Conservation (phyloP, 257 asterid species). For the Perilla frutescens region DNA sequence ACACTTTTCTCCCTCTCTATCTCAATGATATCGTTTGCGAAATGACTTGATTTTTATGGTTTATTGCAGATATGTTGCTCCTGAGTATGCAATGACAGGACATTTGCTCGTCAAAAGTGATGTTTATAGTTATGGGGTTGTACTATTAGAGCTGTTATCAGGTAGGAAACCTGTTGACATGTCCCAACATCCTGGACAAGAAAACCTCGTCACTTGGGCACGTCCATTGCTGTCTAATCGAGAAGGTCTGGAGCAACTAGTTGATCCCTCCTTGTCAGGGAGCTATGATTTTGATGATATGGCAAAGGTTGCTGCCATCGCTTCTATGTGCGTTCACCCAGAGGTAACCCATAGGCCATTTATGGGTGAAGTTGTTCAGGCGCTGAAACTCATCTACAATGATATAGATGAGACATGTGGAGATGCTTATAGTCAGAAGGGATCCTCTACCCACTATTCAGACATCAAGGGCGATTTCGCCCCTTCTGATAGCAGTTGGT, state of each 20-base stretch:
- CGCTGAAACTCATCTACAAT: conserved; percentile 86
- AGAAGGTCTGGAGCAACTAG: conserved; percentile 80
- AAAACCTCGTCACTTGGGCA: conserved; percentile 96
- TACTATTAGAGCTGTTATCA: conserved; percentile 79
- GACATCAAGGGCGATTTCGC: conserved; percentile 68
- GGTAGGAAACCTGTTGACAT: conserved; percentile 91
- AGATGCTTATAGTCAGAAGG: conserved; percentile 72
- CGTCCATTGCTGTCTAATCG: conserved; percentile 77
- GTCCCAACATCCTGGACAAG: conserved; percentile 91
- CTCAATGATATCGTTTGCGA: no score
- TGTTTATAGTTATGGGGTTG: conserved; percentile 91
- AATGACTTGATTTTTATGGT: background rate
- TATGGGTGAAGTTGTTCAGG: conserved; percentile 98
- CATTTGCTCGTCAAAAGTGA: conserved; percentile 93
- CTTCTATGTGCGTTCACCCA: conserved; percentile 91
- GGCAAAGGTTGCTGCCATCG: conserved; percentile 96
- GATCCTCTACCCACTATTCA: conserved; percentile 76
- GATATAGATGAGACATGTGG: conserved; percentile 75
- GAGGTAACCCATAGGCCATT: conserved; percentile 96
- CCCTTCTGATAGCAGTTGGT: conserved; percentile 92
- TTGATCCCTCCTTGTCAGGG: conserved; percentile 83
- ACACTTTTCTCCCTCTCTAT: no score
- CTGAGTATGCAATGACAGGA: conserved; percentile 98
- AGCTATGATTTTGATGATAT: conserved; percentile 78
- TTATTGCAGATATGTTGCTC: conserved; percentile 79